Percentiles rank a stretch among this genome's conserved stretches.
These are phyloP conservation scores for Colletotrichum sp. DNA, from an alignment of 2,329 filamentous ascomycete species.

Conservation along the genomic window DNA sequence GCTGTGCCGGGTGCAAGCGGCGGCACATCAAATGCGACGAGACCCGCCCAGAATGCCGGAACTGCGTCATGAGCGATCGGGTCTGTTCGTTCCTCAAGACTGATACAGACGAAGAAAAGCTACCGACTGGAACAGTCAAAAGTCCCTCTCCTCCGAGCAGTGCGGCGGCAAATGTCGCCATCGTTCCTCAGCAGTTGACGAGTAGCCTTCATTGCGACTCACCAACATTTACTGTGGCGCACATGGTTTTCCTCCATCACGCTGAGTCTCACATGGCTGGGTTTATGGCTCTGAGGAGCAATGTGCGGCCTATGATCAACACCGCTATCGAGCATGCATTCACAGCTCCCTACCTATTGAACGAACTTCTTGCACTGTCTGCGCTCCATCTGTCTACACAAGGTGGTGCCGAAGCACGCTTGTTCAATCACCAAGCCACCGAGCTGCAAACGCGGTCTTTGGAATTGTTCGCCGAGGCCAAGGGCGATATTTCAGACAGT, in stretches of 20 bases:
- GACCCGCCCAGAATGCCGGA: constrained; percentile 43
- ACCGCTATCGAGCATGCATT: constrained; percentile 33
- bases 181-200: background rate
- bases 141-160: background rate
- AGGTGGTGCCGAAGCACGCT: constrained; percentile 22
- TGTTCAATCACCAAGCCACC: constrained; percentile 32
- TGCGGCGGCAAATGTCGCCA: background rate
- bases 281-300: background rate
- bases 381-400: constrained; percentile 37
- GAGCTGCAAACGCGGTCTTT: constrained; percentile 34
- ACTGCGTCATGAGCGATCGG: constrained; percentile 34
- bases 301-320: constrained; percentile 28
- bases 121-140: background rate
- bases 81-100: constrained; percentile 26
- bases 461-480: constrained; percentile 29
- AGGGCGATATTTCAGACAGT: background rate
- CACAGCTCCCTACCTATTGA: constrained; percentile 38
- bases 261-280: background rate
- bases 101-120: background rate
- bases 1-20: constrained; percentile 45
- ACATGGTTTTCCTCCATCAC: constrained; percentile 16
- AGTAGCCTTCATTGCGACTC: background rate
- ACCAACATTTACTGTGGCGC: background rate
- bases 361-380: constrained; percentile 41
- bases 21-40: constrained; percentile 53